Evolutionary conservation across 768 basidiomycete species (phyloP), one percentile per base, ranked within the genome.

Genomic region (Kwoniella shandongensis): DNA sequence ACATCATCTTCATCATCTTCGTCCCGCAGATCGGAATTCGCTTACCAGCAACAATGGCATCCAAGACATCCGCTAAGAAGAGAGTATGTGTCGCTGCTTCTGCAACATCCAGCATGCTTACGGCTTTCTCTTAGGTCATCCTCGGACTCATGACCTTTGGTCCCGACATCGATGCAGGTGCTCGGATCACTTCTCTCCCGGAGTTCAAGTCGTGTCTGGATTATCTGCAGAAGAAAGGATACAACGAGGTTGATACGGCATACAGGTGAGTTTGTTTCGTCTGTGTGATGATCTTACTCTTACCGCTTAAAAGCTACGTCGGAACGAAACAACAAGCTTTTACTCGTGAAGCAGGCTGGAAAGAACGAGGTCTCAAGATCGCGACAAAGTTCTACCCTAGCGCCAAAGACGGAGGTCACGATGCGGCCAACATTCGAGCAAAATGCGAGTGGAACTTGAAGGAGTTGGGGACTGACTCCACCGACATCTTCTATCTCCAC

Each of bases 331-430:
- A 62, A 57, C 67, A 67, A 62, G 66, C 46, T 1, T 62, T 57
- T 56, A 63, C 65, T 20, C 29, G 48, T 15, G 51, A 71, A 12
- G 66, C 67, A n/a, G 73, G 72, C 57, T 81, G 81, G 78, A 76
- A 81, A 56, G 72, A 75, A 41, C 79, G 82, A 32, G 83, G 83
- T 0, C 66, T 86, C 23, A 79, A 79, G 54, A 75, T 86, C 40
- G 83, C 85, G 40, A 86, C 84, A 0, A 87, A 87, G 69, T 79
- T 84, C 17, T 81, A 80, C 57, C 84, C 84, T 0, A 68, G 59
- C 41, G 50, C n/a, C n/a, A n/a, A 59, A 10, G 77, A 78, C 35
- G 54, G 63, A 44, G 38, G 50, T 23, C 69, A 71, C 44, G 59
- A 66, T 45, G 58, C 58, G 4, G 72, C 72, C 66, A 77, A 78